phyloP scores from a whole-genome alignment of 352 stramenopile species.

The Phytophthora niederhauseri region DNA sequence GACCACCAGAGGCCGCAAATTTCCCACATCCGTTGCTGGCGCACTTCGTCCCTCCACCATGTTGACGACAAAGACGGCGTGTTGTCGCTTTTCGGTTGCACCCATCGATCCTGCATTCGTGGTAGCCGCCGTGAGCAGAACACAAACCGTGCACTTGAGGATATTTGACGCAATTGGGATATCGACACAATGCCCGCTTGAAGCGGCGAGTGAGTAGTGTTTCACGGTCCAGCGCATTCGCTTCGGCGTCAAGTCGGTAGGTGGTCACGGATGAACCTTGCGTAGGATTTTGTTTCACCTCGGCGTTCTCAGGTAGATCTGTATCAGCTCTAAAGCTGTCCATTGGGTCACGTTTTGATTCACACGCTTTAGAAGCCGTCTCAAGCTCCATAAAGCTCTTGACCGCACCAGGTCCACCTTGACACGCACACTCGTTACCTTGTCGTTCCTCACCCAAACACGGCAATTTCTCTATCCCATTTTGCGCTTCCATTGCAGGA shows the following conservation, averaged over 20 bases:
- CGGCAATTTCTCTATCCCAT: background rate
- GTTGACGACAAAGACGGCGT: background rate
- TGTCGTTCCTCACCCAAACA: background rate
- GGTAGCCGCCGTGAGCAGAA: no score
- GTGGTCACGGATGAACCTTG: background rate
- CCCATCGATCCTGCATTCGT: no score
- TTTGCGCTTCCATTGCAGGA: background rate
- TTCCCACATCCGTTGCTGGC: background rate
- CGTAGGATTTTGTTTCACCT: background rate
- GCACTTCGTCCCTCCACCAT: background rate
- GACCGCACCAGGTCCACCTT: no score
- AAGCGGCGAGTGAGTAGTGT: no score
- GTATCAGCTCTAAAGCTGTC: background rate
- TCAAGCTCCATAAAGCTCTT: no score
- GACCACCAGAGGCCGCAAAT: background rate
- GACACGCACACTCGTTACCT: background rate
- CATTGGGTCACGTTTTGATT: background rate
- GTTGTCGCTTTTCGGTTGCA: no score
- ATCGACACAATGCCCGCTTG: no score
- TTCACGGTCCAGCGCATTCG: no score
- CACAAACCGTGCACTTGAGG: no score
- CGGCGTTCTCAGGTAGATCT: background rate
- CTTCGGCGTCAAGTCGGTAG: no score
- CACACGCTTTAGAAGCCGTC: background rate
- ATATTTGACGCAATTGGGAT: no score